These are phyloP conservation scores for Backusella tuberculispora DNA, from an alignment of 192 early-diverging fungal species.

Conservation along the genomic window DNA sequence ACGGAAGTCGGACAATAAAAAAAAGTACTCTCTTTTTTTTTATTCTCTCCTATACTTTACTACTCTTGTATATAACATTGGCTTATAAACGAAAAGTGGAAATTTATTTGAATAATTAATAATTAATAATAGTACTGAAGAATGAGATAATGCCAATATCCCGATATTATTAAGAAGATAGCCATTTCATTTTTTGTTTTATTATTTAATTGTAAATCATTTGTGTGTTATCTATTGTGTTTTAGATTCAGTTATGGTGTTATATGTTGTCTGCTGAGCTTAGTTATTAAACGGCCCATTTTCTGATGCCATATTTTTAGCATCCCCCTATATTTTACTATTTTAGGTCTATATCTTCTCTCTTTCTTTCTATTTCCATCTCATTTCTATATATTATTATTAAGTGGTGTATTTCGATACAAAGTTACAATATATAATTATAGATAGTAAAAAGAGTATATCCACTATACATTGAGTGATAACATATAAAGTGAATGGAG, in stretches of 20 bases:
- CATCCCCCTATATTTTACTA: neutral
- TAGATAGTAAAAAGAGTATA: neutral
- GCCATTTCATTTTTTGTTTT: neutral
- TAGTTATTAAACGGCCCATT: neutral
- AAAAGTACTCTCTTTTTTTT: neutral
- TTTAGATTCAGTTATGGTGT: slow-evolving; percentile 8
- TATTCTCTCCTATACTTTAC: neutral
- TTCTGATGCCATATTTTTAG: neutral
- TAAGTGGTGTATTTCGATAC: neutral
- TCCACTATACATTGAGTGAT: too few species aligned
- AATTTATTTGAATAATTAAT: slow-evolving; percentile 7
- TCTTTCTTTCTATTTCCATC: neutral
- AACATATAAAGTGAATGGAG: neutral
- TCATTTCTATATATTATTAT: neutral
- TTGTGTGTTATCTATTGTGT: slow-evolving; percentile 7
- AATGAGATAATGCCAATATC: neutral
- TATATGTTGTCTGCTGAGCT: slow-evolving; percentile 5
- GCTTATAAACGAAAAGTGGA: neutral
- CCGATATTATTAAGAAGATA: slow-evolving; percentile 7
- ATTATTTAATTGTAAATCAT: neutral
- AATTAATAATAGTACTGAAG: neutral
- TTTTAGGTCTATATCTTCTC: neutral
- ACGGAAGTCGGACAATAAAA: slow-evolving; percentile 1
- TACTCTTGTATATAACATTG: neutral
- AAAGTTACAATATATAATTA: too few species aligned